Conservation (phyloP, 2,329 filamentous ascomycete genomes). For the Hypoxylon sp. region DNA sequence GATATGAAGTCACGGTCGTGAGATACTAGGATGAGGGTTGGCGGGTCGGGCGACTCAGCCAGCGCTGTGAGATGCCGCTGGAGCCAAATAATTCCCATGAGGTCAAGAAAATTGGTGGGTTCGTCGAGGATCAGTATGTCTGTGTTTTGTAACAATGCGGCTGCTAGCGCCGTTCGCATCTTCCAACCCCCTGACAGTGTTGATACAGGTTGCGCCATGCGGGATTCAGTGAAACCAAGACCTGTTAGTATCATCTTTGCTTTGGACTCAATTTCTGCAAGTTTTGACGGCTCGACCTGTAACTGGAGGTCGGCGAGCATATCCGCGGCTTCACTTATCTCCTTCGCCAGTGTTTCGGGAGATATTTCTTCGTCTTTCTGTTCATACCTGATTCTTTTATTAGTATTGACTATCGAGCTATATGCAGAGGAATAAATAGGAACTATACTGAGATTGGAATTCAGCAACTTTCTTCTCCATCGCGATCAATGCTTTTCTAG, state of each 20-base stretch:
- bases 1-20: conserved; percentile 88
- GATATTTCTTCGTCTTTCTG: conserved; percentile 71
- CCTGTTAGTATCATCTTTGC: conserved; percentile 77
- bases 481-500: conserved; percentile 79
- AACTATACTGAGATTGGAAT: conserved; percentile 66
- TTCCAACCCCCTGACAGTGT: conserved; percentile 84
- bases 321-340: conserved; percentile 79
- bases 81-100: conserved; percentile 88
- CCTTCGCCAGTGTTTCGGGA: conserved; percentile 69
- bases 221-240: conserved; percentile 77
- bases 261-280: conserved; percentile 74
- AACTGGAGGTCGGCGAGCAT: conserved; percentile 78
- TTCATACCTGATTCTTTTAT: conserved; percentile 57
- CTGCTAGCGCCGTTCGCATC: conserved; percentile 77
- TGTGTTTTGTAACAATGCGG: conserved; percentile 77
- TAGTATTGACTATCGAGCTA: background rate
- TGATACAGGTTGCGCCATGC: conserved; percentile 71
- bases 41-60: conserved; percentile 66
- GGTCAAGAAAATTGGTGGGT: conserved; percentile 88
- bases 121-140: conserved; percentile 89
- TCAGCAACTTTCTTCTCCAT: conserved; percentile 77
- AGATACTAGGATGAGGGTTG: conserved; percentile 83
- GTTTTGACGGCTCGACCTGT: conserved; percentile 75
- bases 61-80: conserved; percentile 77
- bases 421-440: background rate